Conservation (phyloP, 805 yeast genomes). For the Candida taoyuanica region DNA sequence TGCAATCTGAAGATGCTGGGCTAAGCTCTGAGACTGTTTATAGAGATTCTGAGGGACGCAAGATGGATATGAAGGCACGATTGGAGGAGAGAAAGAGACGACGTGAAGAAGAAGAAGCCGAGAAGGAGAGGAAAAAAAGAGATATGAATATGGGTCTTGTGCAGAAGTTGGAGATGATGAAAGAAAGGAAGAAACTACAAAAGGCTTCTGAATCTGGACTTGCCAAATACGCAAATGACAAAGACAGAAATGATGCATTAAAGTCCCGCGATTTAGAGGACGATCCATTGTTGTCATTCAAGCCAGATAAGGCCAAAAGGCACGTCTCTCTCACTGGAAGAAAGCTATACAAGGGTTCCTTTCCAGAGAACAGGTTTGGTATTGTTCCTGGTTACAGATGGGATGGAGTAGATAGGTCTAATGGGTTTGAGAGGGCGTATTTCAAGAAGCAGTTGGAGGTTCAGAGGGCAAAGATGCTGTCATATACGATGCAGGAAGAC, state of each 20-base stretch:
- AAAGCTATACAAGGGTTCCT: slow-evolving; percentile 49
- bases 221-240: slow-evolving; percentile 35
- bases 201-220: slow-evolving; percentile 25
- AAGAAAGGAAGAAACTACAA: slow-evolving; percentile 30
- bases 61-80: slow-evolving; percentile 36
- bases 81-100: slow-evolving; percentile 27
- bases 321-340: slow-evolving; percentile 41
- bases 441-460: slow-evolving; percentile 39
- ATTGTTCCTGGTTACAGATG: slow-evolving; percentile 78
- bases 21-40: slow-evolving; percentile 38
- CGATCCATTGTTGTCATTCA: slow-evolving; percentile 59
- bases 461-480: slow-evolving; percentile 29
- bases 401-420: slow-evolving; percentile 91
- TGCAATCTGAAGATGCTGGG: slow-evolving; percentile 11
- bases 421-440: slow-evolving; percentile 74
- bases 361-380: slow-evolving; percentile 67
- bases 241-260: slow-evolving; percentile 32
- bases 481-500: slow-evolving; percentile 38
- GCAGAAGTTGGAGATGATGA: slow-evolving; percentile 34
- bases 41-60: slow-evolving; percentile 60
- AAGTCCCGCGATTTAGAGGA: slow-evolving; percentile 39
- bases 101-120: slow-evolving; percentile 26
- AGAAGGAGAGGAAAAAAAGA: slow-evolving; percentile 27
- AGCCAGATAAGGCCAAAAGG: slow-evolving; percentile 24
- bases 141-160: slow-evolving; percentile 36